Base-by-base conservation (phyloP, 2,329 filamentous ascomycete species). In the Fusarium sp. region DNA sequence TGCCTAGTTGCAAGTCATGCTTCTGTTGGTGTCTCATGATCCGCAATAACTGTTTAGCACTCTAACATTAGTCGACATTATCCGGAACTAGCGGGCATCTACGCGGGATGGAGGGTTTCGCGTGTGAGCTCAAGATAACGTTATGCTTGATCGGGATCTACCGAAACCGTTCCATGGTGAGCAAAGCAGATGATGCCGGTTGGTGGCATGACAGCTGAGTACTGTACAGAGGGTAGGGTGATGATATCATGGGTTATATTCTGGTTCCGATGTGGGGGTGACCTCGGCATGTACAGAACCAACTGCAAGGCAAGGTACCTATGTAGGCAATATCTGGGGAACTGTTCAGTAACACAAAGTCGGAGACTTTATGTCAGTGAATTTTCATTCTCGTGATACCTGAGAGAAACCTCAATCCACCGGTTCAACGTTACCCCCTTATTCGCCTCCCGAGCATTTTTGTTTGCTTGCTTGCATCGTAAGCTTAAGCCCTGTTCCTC, bases 241-340 rank as follows among this genome's bases (percentile, higher is more conserved):
- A 77, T 77, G 74, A 75, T 76, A 77, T 76, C 74, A 76, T 76
- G 74, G 74, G 74, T 70, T 68, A 51, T 51, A 55, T 35, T 50
- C 31, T 66, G 36, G 53, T 48, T 72, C 48, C 45, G 54, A 67
- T 48, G 72, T 63, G 67, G 71, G 58, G 66, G 58, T 59, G 64
- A 61, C 61, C 47, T 61, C 39, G 64, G 65, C 41, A 54, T 28
- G 64, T 65, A 57, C 26, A 28, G 48, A 35, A 33, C 48, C 48
- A 51, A 35, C n/a, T 35, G 31, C 30, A 51, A 35, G 48, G n/a
- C 20, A 31, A 20, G 22, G 28, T 30, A 30, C 28, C 28, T 30
- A 30, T 7, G 10, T 51, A 26, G 26, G 11, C 39, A 26, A 30
- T 31, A 39, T n/a, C 26, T 42, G 55, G 33, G 28, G 42, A 31